These are phyloP conservation scores for Penicillium pulvis DNA, from an alignment of 495 filamentous ascomycete species.

Conservation along the genomic window DNA sequence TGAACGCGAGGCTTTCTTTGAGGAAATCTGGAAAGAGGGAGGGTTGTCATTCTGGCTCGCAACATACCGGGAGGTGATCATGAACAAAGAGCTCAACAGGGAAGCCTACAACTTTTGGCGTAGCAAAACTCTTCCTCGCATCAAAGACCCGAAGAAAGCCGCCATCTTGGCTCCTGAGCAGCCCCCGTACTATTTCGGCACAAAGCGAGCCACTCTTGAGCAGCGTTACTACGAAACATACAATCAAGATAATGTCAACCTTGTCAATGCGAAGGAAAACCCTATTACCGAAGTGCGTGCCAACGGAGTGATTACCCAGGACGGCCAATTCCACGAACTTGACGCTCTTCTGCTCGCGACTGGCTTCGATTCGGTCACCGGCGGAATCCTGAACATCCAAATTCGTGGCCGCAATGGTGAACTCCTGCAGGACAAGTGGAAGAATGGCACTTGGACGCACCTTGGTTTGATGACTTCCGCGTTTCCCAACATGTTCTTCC, in stretches of 20 bases:
- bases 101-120: constrained; percentile 12
- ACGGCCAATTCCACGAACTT: constrained; percentile 45
- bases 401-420: neutral
- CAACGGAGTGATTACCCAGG: constrained; percentile 44
- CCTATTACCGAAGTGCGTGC: constrained; percentile 47
- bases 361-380: constrained; percentile 24
- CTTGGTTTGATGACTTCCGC: neutral
- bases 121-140: constrained; percentile 48
- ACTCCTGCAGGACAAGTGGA: neutral
- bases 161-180: constrained; percentile 58
- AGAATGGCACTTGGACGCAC: neutral
- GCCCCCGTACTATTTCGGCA: constrained; percentile 53
- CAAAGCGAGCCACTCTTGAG: constrained; percentile 58
- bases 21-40: constrained; percentile 7
- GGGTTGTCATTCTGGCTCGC: constrained; percentile 10
- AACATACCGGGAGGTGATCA: neutral
- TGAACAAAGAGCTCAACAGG: constrained; percentile 6
- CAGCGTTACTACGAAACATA: constrained; percentile 60
- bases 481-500: neutral
- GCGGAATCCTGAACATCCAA: neutral
- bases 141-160: constrained; percentile 47
- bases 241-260: constrained; percentile 54
- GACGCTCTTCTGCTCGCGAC: constrained; percentile 58
- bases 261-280: constrained; percentile 54
- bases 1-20: constrained; percentile 1